A percentile compares a stretch with the other conserved stretches of the same genome.
Evolutionary conservation across 2,329 filamentous ascomycete genomes (phyloP).

Genomic region (Zelopaecilomyces penicillatus): DNA sequence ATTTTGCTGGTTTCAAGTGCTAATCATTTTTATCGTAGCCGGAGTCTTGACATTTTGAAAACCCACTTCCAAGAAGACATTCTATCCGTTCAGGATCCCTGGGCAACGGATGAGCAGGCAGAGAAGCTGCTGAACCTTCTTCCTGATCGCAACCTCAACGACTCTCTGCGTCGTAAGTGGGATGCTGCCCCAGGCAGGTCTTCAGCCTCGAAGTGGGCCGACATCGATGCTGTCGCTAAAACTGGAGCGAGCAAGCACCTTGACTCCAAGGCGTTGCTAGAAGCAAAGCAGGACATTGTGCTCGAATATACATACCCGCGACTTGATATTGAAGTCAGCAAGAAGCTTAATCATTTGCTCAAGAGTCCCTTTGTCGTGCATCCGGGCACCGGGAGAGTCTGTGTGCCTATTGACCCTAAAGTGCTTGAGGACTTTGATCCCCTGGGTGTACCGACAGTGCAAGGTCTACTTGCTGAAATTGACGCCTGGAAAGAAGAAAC

Average conservation of each 20-base stretch:
- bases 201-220: constrained; percentile 80
- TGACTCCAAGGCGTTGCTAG: constrained; percentile 64
- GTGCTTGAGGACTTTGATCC: constrained; percentile 79
- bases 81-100: constrained; percentile 79
- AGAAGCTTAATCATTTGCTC: constrained; percentile 95
- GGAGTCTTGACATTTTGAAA: constrained; percentile 78
- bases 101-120: constrained; percentile 59
- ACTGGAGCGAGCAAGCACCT: constrained; percentile 63
- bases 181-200: constrained; percentile 69
- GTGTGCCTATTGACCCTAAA: constrained; percentile 80
- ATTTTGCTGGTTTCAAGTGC: no score
- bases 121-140: constrained; percentile 77
- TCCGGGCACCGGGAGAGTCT: constrained; percentile 86
- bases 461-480: constrained; percentile 72
- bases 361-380: constrained; percentile 97
- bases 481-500: constrained; percentile 60
- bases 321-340: constrained; percentile 93
- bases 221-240: constrained; percentile 82
- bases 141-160: constrained; percentile 68
- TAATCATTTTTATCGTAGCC: constrained; percentile 36
- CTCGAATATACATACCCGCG: constrained; percentile 97
- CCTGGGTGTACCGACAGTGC: constrained; percentile 79
- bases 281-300: constrained; percentile 92
- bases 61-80: constrained; percentile 78
- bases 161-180: constrained; percentile 84